These are phyloP conservation scores for Silene noctiflora DNA, from an alignment of 179 eudicot species.

Conservation along the genomic window DNA sequence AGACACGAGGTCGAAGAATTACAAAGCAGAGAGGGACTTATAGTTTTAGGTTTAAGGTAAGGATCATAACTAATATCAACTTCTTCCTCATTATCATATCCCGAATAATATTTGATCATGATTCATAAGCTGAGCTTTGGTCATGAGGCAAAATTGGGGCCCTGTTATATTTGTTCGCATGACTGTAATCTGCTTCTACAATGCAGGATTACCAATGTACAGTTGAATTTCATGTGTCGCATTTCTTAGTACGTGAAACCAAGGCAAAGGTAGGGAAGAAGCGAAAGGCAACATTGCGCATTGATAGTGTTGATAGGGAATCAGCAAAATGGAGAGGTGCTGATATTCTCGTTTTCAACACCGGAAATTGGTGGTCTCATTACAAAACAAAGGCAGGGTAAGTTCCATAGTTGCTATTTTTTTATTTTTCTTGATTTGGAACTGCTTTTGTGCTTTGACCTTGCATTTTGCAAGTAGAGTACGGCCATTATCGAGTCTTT, in stretches of 20 bases:
- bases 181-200: neutral
- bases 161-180: neutral
- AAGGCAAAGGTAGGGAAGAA: conserved; percentile 82
- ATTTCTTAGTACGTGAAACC: conserved; percentile 86
- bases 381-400: conserved; percentile 88
- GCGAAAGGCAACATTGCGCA: conserved; percentile 68
- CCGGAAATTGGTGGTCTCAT: conserved; percentile 99
- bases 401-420: conserved; percentile 23
- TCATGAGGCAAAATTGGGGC: neutral
- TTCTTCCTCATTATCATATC: too few relatives aligned
- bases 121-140: too few relatives aligned
- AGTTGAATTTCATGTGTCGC: conserved; percentile 78
- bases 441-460: too few relatives aligned
- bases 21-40: conserved; percentile 76
- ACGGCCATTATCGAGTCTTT: too few relatives aligned
- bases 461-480: too few relatives aligned
- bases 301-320: conserved; percentile 74
- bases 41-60: conserved; percentile 80
- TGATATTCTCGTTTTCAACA: conserved; percentile 85
- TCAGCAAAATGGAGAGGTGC: conserved; percentile 93
- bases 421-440: too few relatives aligned
- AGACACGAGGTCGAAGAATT: conserved; percentile 75
- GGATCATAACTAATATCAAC: conserved; percentile 3
- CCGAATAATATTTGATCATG: too few relatives aligned
- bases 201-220: conserved; percentile 87